Evolutionary conservation across 495 filamentous ascomycete genomes (phyloP).

Genomic region (Hypoxylon trugodes): DNA sequence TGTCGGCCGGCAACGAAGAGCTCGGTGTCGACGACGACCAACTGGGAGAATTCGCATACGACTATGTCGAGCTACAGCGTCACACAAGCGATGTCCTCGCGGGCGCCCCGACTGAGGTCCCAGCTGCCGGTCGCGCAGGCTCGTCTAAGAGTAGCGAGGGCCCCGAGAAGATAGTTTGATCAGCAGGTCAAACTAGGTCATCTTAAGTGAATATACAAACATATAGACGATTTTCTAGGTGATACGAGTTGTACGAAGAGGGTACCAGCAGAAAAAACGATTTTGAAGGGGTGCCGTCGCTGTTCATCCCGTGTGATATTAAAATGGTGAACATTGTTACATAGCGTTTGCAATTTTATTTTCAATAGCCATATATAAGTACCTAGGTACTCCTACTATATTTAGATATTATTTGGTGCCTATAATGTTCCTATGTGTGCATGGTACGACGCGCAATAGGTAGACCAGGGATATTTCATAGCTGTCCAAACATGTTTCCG

Average conservation of each 20-base stretch:
- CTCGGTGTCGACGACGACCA: slow-evolving; percentile 82
- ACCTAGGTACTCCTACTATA: too few species aligned
- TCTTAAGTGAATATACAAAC: not conserved
- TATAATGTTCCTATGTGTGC: too few species aligned
- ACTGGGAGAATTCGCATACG: slow-evolving; percentile 86
- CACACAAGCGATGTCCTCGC: slow-evolving; percentile 62
- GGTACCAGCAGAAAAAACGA: too few species aligned
- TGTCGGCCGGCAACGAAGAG: slow-evolving; percentile 75
- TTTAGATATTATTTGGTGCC: too few species aligned
- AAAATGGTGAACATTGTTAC: too few species aligned
- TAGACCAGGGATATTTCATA: too few species aligned
- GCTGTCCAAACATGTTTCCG: too few species aligned
- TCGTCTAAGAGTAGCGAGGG: slow-evolving; percentile 69
- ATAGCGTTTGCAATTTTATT: too few species aligned
- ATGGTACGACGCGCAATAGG: too few species aligned
- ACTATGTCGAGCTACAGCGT: slow-evolving; percentile 80
- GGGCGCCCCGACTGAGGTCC: not conserved
- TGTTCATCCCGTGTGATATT: too few species aligned
- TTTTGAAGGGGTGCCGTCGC: too few species aligned
- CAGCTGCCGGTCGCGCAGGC: slow-evolving; percentile 69
- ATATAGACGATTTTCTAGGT: not conserved
- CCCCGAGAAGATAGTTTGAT: slow-evolving; percentile 42
- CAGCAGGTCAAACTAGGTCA: not conserved
- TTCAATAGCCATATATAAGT: too few species aligned
- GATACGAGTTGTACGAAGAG: not conserved